Evolutionary conservation across 2,329 filamentous ascomycete species (phyloP), one percentile per base, ranked within the genome.

Genomic region (Aspergillus intermedius): DNA sequence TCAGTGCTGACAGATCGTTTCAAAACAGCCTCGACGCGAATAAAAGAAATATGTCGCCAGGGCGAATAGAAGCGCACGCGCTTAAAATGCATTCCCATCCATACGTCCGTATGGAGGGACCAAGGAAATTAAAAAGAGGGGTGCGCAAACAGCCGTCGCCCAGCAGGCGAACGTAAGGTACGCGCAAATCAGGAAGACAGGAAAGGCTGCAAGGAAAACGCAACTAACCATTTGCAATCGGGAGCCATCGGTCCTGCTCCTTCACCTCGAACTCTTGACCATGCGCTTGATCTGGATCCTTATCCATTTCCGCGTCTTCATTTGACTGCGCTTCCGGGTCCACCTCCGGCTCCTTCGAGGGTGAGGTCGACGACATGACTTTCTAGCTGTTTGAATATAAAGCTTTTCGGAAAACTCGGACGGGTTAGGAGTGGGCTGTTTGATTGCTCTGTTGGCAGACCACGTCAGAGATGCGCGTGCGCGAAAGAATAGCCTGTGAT

Each of bases 171-270:
- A 58, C 57, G 66, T 55, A 66, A 71, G 70, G 68, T 68, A 70
- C 70, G 70, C 75, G 75, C 74, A 77, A 78, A 77, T 77, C 74
- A 76, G 71, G 71, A 55, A 49, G 57, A 57, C 53, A 58, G 53
- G 58, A 49, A 50, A 58, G 59, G 60, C 60, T 65, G 66, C 63
- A 69, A 63, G 64, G 60, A 30, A 62, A 59, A 63, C 59, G 61
- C 54, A 74, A 93, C 93, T 82, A 82, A 98, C 93, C 93, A 90
- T 98, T 98, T 77, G 93, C 93, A 82, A 98, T 98, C 71, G 93
- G 93, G 71, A 98, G 82, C 93, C 93, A 98, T 80, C 93, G 81
- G 76, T 98, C 93, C 76, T 98, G 93, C 76, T 98, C 93, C 80
- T 97, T 97, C 74, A 97, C 91, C 76, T 97, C 91, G 71, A 96